A percentile compares a stretch with the other conserved stretches of the same genome.
Evolutionary conservation across 2,329 filamentous ascomycete species (phyloP).

Genomic region (Camptophora hylomeconis): DNA sequence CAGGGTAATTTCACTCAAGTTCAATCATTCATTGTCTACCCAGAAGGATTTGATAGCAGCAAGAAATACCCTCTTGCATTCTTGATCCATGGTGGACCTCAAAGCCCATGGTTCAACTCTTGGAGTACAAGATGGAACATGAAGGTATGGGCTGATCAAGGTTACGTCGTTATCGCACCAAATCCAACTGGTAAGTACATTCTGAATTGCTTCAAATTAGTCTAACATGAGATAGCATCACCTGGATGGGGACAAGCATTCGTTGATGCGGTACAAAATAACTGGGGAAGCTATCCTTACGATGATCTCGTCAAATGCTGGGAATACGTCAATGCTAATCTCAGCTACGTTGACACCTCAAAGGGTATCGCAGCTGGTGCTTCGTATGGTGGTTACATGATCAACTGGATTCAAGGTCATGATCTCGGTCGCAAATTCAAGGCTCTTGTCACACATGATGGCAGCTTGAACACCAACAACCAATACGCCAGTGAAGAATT

Average conservation of each 20-base stretch:
- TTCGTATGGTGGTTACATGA: conserved; percentile 33
- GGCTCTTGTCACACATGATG: conserved; percentile 78
- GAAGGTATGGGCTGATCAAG: conserved; percentile 74
- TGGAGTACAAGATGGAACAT: conserved; percentile 83
- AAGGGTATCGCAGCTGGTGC: conserved; percentile 29
- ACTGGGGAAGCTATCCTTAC: conserved; percentile 82
- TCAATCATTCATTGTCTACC: conserved; percentile 29
- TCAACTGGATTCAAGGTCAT: conserved; percentile 82
- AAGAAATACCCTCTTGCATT: conserved; percentile 71
- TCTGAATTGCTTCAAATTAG: too few species aligned
- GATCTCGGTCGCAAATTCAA: conserved; percentile 72
- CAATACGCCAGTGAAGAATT: conserved; percentile 38
- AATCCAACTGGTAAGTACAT: conserved; percentile 83
- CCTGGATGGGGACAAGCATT: conserved; percentile 71
- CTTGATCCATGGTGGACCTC: conserved; percentile 72
- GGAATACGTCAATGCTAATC: conserved; percentile 46
- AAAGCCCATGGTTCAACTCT: conserved; percentile 59
- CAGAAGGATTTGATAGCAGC: conserved; percentile 47
- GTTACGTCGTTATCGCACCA: conserved; percentile 68
- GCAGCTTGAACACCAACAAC: conserved; percentile 55
- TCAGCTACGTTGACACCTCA: conserved; percentile 26
- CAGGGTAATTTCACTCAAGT: conserved; percentile 25
- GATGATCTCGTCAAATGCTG: conserved; percentile 67
- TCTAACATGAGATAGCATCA: too few species aligned
- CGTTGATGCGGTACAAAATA: conserved; percentile 59